Base-by-base conservation (phyloP, 495 filamentous ascomycete species). In the Talaromyces liani region DNA sequence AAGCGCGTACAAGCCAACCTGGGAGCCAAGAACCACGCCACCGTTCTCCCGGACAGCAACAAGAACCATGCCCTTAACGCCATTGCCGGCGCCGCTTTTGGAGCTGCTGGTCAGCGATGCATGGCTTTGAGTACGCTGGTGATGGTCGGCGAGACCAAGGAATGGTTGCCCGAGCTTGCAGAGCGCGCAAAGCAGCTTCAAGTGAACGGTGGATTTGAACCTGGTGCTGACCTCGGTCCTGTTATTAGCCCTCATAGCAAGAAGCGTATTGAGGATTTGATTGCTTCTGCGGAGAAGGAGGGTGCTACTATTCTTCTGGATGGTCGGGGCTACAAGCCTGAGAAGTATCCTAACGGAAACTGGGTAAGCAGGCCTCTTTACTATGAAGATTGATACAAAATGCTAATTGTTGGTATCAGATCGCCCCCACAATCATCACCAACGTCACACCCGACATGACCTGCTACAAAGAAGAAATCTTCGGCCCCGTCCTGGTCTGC, bases 21-120 rank as follows among this genome's bases (percentile, higher is more conserved):
- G 60, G 94, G 94, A 24, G 94, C 94, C 51, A 99, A 99, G 85
- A 99, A 99, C 82, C 94, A 99, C 73, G 93, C 93, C 25, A 90
- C 91, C 33, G 87, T 99, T 24, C 84, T 98, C 65, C 94, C 95
- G 1, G 94, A 99, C 80, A 91, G 88, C 79, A 97, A 97, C 80
- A 97, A 97, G 85, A 97, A 98, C 78, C 93, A 97, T 31, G 88
- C 95, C 64, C 77, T 99, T 62, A 97, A 97, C 73, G 90, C 93
- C 16, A 92, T 99, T 70, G 86, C 91, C 14, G 94, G 94, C 55
- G 94, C 94, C 62, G 94, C 94, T 22, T 99, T 98, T 67, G 94
- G 94, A 65, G 94, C 94, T 70, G 94, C 94, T 63, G 94, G 94
- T 45, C 94, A 99, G 82, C 84, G 94, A 54, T 99, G 94, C 75